Percentiles rank a stretch among this genome's conserved stretches.
Evolutionary conservation across 1,284 basidiomycete genomes (phyloP).

Genomic region (Golubevia pallescens): DNA sequence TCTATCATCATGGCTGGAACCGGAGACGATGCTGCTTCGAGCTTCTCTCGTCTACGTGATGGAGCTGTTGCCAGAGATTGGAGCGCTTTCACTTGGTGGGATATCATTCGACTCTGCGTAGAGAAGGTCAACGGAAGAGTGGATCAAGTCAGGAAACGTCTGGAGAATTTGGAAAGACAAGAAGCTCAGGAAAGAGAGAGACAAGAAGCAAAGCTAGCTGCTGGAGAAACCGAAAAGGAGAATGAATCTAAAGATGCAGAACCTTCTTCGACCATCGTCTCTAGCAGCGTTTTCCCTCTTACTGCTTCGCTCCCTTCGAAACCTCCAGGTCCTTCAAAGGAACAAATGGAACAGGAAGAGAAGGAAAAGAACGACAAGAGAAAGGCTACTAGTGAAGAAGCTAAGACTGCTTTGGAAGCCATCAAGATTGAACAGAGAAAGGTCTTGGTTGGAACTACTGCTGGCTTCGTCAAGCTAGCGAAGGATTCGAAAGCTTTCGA

Average conservation of each 20-base stretch:
- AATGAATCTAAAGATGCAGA: background rate
- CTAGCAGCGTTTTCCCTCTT: background rate
- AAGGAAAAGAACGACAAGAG: slow-evolving; percentile 3
- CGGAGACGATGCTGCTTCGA: slow-evolving; percentile 12
- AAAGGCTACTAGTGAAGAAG: slow-evolving; percentile 25
- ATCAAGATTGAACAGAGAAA: slow-evolving; percentile 56
- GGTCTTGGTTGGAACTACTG: slow-evolving; percentile 37
- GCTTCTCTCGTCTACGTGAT: slow-evolving; percentile 6
- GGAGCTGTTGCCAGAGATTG: slow-evolving; percentile 29
- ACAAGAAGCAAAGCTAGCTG: background rate
- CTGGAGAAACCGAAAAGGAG: slow-evolving; percentile 9
- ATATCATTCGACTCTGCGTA: slow-evolving; percentile 43
- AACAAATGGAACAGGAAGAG: background rate
- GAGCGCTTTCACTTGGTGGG: slow-evolving; percentile 50
- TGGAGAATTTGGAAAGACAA: slow-evolving; percentile 28
- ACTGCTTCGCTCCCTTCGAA: background rate
- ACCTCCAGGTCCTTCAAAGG: background rate
- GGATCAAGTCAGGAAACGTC: slow-evolving; percentile 44
- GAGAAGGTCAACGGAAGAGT: slow-evolving; percentile 62
- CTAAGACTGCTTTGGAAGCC: slow-evolving; percentile 34
- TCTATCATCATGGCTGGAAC: slow-evolving; percentile 6
- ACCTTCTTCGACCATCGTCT: background rate
- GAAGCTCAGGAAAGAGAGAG: slow-evolving; percentile 30
- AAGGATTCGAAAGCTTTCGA: background rate
- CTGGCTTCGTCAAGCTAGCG: slow-evolving; percentile 29